These are phyloP conservation scores for Cercospora sojina DNA, from an alignment of 2,329 filamentous ascomycete genomes.

Conservation along the genomic window DNA sequence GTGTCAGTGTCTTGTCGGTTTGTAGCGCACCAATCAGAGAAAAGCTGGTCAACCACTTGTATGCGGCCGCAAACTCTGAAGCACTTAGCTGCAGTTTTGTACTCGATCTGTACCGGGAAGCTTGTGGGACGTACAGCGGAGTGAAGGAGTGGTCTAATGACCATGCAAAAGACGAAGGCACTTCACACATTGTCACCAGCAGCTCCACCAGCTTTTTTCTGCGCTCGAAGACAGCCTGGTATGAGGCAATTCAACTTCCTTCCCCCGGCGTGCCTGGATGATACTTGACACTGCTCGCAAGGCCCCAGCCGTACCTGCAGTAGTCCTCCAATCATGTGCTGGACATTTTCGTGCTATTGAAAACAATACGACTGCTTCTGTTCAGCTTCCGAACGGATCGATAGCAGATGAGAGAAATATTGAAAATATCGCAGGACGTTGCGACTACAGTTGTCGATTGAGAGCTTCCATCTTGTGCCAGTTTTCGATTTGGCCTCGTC, in stretches of 20 bases:
- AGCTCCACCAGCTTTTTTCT: neutral
- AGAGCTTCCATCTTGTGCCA: neutral
- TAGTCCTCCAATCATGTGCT: constrained; percentile 7
- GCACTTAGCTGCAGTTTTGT: constrained; percentile 17
- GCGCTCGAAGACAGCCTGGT: neutral
- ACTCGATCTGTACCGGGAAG: constrained; percentile 16
- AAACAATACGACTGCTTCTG: neutral
- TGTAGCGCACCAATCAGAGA: constrained; percentile 7
- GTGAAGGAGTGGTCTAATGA: neutral
- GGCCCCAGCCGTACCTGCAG: constrained; percentile 8
- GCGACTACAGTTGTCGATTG: neutral
- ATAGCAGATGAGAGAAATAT: neutral
- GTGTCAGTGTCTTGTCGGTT: neutral
- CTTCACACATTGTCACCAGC: neutral
- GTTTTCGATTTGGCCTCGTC: neutral
- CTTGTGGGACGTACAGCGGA: neutral
- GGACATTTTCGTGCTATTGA: neutral
- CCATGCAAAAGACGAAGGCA: neutral
- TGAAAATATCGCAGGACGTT: neutral
- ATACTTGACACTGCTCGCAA: neutral
- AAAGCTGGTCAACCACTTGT: constrained; percentile 11
- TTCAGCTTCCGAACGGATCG: neutral
- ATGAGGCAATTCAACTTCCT: neutral
- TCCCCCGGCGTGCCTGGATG: neutral
- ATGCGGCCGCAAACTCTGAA: constrained; percentile 17